Conservation (phyloP, 2,329 filamentous ascomycete genomes). For the Exophiala aquamarina region DNA sequence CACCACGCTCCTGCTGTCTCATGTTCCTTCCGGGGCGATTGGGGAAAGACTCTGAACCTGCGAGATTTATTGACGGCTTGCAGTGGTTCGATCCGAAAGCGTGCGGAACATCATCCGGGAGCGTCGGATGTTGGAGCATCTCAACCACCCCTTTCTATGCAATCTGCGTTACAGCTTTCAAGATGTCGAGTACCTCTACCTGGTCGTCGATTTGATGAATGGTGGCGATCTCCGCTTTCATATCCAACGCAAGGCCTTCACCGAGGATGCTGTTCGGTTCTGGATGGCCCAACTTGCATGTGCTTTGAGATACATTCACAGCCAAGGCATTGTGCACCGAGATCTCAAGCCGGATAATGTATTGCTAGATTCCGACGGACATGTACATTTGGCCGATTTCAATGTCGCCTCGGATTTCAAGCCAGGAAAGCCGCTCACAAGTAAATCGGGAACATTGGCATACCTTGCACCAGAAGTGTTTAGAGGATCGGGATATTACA, state of each 20-base stretch:
- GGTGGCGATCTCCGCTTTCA: conserved; percentile 96
- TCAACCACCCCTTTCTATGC: conserved; percentile 97
- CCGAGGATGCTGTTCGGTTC: conserved; percentile 92
- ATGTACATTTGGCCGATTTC: conserved; percentile 97
- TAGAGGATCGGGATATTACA: conserved; percentile 81
- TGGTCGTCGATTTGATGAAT: conserved; percentile 97
- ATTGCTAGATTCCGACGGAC: conserved; percentile 80
- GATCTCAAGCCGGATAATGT: conserved; percentile 94
- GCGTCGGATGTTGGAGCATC: conserved; percentile 93
- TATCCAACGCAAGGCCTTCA: conserved; percentile 96
- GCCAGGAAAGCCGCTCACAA: conserved; percentile 78
- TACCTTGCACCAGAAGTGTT: conserved; percentile 97
- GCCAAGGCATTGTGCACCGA: conserved; percentile 83
- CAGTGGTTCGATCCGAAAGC: conserved; percentile 95
- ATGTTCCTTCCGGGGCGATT: no score
- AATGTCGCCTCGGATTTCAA: conserved; percentile 95
- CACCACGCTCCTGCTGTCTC: background rate
- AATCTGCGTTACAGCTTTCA: conserved; percentile 99
- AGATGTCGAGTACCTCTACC: conserved; percentile 98
- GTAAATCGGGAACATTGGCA: conserved; percentile 93
- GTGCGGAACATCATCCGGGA: conserved; percentile 98
- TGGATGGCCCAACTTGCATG: conserved; percentile 96
- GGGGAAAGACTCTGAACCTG: no score
- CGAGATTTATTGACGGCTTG: no score
- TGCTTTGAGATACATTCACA: conserved; percentile 82